Base-by-base conservation (phyloP, 139 green algal species). In the Volvox africanus region DNA sequence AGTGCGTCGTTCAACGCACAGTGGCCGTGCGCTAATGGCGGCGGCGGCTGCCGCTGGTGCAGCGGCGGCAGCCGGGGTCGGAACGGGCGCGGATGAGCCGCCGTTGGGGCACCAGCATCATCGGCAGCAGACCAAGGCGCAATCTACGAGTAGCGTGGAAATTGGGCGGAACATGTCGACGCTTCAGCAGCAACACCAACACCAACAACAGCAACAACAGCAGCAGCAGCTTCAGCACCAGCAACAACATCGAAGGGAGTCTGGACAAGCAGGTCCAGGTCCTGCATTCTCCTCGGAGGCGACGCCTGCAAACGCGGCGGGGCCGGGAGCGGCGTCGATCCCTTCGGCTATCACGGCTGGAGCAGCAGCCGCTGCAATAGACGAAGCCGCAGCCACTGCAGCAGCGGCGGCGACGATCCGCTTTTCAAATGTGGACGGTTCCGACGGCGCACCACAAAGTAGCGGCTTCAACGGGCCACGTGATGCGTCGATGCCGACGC, bases 1-100 rank as follows among this genome's bases (percentile, higher is more conserved):
- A 6, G 32, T 88, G 9, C 62, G 62, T 19, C 82, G 82, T 50
- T 55, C 50, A 19, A 88, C 82, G 20, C 82, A 88, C 62, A 79
- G 62, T 33, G 17, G 62, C 50, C 62, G 82, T 0, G 82, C 82
- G 33, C 82, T 88, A 14, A 88, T 88, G 82, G 82, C 62, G 9
- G 82, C 62, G 61, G 82, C 82, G 20, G 82, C 82, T 2, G 78
- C 36, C 37, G 78, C 36, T 1, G 78, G 37, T 1, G 78, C 82
- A 0, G 82, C 62, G 32, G 61, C 82, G 33, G 82, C 21, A 22
- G 62, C 82, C 21, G 82, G 28, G 1, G 80, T 17, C 11, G 80
- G 13, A 5, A 55, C 55, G 37, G 14, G 20, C 79, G 79, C 9
- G 30, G 79, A 85, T 24, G 37, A 62, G 77, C 32, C 17, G 33